Conservation (phyloP, 2,329 filamentous ascomycete genomes). For the Lachnellula suecica region DNA sequence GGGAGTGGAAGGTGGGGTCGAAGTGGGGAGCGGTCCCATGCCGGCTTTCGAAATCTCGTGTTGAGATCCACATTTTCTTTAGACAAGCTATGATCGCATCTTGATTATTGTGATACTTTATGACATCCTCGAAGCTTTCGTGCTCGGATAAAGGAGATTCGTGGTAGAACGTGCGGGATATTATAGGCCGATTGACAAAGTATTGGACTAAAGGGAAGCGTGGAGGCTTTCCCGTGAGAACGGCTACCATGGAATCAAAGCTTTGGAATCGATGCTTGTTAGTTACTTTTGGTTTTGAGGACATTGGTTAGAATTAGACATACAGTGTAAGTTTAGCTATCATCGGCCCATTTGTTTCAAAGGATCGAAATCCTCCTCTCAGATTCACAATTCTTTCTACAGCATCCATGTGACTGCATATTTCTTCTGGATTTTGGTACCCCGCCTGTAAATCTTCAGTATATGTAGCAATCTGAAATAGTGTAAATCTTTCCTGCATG, state of each 20-base stretch:
- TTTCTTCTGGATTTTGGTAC: conserved; percentile 12
- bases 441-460: conserved; percentile 10
- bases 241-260: conserved; percentile 18
- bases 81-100: conserved; percentile 1
- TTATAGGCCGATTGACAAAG: conserved; percentile 2
- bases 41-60: neutral
- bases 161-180: neutral
- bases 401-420: conserved; percentile 17
- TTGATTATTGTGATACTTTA: conserved; percentile 3
- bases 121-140: conserved; percentile 1
- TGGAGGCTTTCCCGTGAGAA: conserved; percentile 11
- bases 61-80: conserved; percentile 5
- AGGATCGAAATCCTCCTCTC: conserved; percentile 10
- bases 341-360: conserved; percentile 9
- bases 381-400: conserved; percentile 14
- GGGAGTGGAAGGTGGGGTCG: neutral
- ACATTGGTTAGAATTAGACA: neutral
- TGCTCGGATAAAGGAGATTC: conserved; percentile 7
- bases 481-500: neutral
- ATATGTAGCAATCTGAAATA: neutral
- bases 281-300: neutral
- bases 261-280: neutral
- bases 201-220: conserved; percentile 14
- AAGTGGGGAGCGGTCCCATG: neutral
- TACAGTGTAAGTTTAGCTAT: conserved; percentile 16